Percentiles rank a stretch among this genome's conserved stretches.
phyloP scores from a whole-genome alignment of 306 rosid genomes.

The Cucurbita ficifolia region DNA sequence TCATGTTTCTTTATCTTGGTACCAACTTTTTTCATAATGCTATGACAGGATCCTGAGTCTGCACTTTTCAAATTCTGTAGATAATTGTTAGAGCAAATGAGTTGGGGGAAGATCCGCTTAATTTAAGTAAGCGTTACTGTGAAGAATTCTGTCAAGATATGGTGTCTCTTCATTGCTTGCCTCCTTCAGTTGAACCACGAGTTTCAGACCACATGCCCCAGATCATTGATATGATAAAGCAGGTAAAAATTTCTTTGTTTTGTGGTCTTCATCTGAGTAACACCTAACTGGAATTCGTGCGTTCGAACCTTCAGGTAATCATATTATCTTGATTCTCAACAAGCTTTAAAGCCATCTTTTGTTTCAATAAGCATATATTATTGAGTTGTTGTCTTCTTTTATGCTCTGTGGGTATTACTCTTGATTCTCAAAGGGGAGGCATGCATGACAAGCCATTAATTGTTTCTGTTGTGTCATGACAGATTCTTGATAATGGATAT shows the following conservation, averaged over 20 bases:
- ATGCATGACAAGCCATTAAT: background rate
- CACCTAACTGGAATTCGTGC: background rate
- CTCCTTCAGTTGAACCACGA: conserved; percentile 79
- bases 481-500: conserved; percentile 79
- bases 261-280: background rate
- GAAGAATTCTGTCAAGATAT: conserved; percentile 73
- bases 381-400: background rate
- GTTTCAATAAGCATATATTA: background rate
- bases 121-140: conserved; percentile 63
- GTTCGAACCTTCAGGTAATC: background rate
- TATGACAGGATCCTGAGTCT: conserved; percentile 93
- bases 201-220: conserved; percentile 89
- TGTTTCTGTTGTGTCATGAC: conserved; percentile 20
- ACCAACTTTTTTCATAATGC: conserved; percentile 51
- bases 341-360: background rate
- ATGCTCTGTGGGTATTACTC: background rate
- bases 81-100: conserved; percentile 81
- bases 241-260: conserved; percentile 29
- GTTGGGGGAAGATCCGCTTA: conserved; percentile 76
- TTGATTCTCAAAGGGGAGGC: background rate
- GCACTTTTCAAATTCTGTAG: conserved; percentile 92
- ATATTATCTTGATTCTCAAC: background rate
- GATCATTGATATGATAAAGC: conserved; percentile 70
- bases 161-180: conserved; percentile 56
- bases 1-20: conserved; percentile 18